A percentile compares a stretch with the other conserved stretches of the same genome.
Conservation (phyloP, 352 stramenopile species). For the Phytophthora quininea region DNA sequence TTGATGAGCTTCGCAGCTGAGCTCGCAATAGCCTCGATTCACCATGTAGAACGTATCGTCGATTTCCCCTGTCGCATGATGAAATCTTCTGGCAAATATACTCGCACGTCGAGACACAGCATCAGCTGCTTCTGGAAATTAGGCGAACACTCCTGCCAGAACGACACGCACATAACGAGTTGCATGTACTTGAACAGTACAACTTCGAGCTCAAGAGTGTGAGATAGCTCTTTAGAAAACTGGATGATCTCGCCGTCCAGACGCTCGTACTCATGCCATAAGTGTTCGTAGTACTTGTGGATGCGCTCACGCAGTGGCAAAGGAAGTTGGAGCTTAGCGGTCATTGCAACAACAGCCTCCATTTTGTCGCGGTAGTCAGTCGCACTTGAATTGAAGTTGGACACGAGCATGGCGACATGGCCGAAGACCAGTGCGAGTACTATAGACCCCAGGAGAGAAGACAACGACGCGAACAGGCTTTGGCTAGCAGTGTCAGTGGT, state of each 20-base stretch:
- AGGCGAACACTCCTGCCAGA: constrained; percentile 54
- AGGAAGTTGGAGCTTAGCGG: constrained; percentile 57
- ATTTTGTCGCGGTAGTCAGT: constrained; percentile 71
- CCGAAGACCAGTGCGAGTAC: constrained; percentile 67
- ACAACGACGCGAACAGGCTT: constrained; percentile 47
- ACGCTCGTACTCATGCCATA: constrained; percentile 71
- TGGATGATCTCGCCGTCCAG: constrained; percentile 54
- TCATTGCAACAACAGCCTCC: constrained; percentile 62
- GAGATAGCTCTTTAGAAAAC: constrained; percentile 56
- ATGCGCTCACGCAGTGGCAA: constrained; percentile 56
- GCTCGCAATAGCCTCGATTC: constrained; percentile 61
- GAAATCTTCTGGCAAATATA: constrained; percentile 81
- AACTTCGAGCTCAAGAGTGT: constrained; percentile 63
- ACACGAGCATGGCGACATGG: constrained; percentile 63
- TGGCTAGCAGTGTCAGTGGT: constrained; percentile 27
- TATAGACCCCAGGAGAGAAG: constrained; percentile 55
- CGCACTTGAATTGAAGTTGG: constrained; percentile 60
- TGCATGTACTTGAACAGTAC: constrained; percentile 69
- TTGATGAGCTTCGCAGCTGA: constrained; percentile 27
- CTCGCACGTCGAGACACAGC: constrained; percentile 51
- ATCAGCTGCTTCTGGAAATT: constrained; percentile 78
- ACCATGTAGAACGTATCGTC: constrained; percentile 76
- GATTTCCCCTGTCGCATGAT: constrained; percentile 66
- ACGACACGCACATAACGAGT: constrained; percentile 59
- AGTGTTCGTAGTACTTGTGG: constrained; percentile 66